Conservation (phyloP, 345 rosid genomes). For the Salix udensis region DNA sequence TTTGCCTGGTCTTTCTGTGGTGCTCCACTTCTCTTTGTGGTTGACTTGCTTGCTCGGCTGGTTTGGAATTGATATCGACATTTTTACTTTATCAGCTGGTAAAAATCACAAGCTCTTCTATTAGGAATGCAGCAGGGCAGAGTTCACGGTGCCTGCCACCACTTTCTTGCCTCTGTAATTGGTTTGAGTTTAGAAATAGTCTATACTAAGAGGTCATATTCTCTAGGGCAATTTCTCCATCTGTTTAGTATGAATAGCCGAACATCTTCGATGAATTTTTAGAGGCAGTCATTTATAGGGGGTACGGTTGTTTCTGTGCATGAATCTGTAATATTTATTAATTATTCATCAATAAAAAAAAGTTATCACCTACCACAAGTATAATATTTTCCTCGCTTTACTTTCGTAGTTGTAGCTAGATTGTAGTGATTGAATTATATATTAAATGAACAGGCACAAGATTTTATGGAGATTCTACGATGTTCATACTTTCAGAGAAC, state of each 20-base stretch:
- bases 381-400: not conserved
- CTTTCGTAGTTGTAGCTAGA: not conserved
- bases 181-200: not conserved
- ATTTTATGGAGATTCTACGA: not conserved
- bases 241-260: not conserved
- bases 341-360: not conserved
- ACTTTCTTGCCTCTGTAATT: not conserved
- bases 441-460: not conserved
- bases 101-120: not conserved
- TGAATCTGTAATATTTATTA: too few relatives aligned
- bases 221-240: not conserved
- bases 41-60: not conserved
- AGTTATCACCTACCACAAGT: not conserved
- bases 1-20: too few relatives aligned
- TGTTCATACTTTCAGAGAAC: not conserved
- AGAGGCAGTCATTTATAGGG: not conserved
- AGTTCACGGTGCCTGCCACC: not conserved
- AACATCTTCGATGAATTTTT: not conserved
- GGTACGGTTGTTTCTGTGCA: too few relatives aligned
- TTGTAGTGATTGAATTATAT: not conserved
- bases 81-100: not conserved
- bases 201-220: not conserved
- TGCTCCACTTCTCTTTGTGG: not conserved
- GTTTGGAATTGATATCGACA: not conserved
- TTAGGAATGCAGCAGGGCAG: not conserved